Evolutionary conservation across 148 eudicot species (phyloP), one percentile per base, ranked within the genome.

Genomic region (Pharnaceum exiguum): DNA sequence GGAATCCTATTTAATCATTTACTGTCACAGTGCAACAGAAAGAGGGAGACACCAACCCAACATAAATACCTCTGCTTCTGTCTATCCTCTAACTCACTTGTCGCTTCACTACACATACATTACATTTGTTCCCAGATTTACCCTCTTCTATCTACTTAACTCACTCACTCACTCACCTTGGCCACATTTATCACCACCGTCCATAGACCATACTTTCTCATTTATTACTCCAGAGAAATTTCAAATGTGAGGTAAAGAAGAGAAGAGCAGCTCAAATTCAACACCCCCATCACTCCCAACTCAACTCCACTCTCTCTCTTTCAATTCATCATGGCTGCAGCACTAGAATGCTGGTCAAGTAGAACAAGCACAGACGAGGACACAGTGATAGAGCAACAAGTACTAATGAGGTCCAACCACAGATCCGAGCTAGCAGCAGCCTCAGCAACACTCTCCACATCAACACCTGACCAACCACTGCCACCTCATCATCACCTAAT

Each of bases 301-400:
- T 46, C 6, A 10, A 29, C n/a, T 31, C 17, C 1, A 22, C 3
- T 27, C 21, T 0, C 17, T 7, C 7, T 28, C 22, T 16, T 62
- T 24, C 11, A 38, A 11, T 18, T 43, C 15, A 5, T 5, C 28
- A 90, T 87, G 97, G 84, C 95, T 12, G 86, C 97, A 5, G 95
- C 97, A 5, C 65, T 90, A 3, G 97, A 90, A 57, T 90, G 97
- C 83, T 90, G 97, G 97, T 84, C 97, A 5, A 74, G 87, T 59
- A 69, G 86, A 7, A 66, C 85, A 0, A 77, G 85, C 72, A 76
- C 83, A 10, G 97, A 86, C 33, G 95, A 90, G 36, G 97, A 89
- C 53, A 64, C 72, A 46, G 91, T 82, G 39, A 93, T n/a, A n/a
- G n/a, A n/a, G n/a, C n/a, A 88, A 67, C 93, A 89, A 28, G 90